Base-by-base conservation (phyloP, 1,284 basidiomycete species). In the Hortiboletus rubellus region DNA sequence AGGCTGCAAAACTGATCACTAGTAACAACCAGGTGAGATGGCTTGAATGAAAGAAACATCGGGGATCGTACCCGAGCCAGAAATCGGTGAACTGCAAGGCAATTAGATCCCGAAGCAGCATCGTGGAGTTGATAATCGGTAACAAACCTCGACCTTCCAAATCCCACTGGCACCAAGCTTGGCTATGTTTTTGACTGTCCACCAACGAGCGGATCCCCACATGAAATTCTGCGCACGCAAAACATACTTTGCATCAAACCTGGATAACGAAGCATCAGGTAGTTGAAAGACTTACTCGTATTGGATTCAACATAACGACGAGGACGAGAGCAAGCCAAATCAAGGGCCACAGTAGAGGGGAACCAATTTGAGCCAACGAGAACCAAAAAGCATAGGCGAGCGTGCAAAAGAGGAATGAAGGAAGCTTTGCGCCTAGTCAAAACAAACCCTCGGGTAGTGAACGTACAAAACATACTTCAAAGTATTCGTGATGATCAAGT, bases 1-100 rank as follows among this genome's bases (percentile, higher is more conserved):
- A 96, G 76, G 58, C 88, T 91, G 73, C 84, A 86, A 66, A 93
- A 82, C 66, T 95, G 92, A 67, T 96, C 93, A 11, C 92, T 92
- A 65, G 58, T 58, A 67, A 63, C 58, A 33, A 36, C 31, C 38
- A 45, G 36, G 8, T 54, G 42, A 59, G 49, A 37, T 40, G 47
- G 30, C 7, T 49, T 22, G 27, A 66, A 70, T 24, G 60, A 65
- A 74, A 63, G 49, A 45, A 49, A 55, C 18, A 11, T 30, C 40
- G 34, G 18, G 30, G 42, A 44, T 63, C 79, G 52, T 69, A 89
- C 87, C 86, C 89, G 71, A 91, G 78, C 87, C 88, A 91, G 82
- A 92, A 91, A 76, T 91, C 89, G 22, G 85, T 77, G 69, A 91
- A 91, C 84, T 89, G 36, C 45, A 34, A 48, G 41, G 52, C 22